Evolutionary conservation across 805 yeast species (phyloP).

Genomic region (Candida quercuum): DNA sequence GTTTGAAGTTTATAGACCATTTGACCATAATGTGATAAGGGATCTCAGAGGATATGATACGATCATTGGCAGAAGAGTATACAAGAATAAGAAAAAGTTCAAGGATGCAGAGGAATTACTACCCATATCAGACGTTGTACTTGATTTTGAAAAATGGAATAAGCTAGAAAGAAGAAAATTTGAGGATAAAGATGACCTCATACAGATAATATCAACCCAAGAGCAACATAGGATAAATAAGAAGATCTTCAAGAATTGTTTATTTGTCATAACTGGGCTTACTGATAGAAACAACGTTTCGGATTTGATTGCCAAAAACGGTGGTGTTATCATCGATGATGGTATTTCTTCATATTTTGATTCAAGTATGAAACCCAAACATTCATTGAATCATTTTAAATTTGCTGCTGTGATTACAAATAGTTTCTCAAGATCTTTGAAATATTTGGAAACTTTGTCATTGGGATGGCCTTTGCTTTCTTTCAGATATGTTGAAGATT

Average conservation of each 20-base stretch:
- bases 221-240: not conserved
- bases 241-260: slow-evolving; percentile 24
- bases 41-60: slow-evolving; percentile 62
- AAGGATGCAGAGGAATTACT: slow-evolving; percentile 14
- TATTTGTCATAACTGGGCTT: slow-evolving; percentile 36
- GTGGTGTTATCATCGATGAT: slow-evolving; percentile 35
- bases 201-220: slow-evolving; percentile 7
- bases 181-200: slow-evolving; percentile 8
- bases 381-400: slow-evolving; percentile 21
- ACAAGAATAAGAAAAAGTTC: slow-evolving; percentile 12
- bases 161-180: slow-evolving; percentile 23
- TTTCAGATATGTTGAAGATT: slow-evolving; percentile 47
- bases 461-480: slow-evolving; percentile 85
- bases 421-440: slow-evolving; percentile 57
- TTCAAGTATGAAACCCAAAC: slow-evolving; percentile 12
- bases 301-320: slow-evolving; percentile 33
- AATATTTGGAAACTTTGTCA: slow-evolving; percentile 72
- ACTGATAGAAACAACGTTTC: slow-evolving; percentile 28
- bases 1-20: slow-evolving; percentile 11
- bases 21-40: slow-evolving; percentile 30
- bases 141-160: slow-evolving; percentile 31
- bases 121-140: slow-evolving; percentile 26
- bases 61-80: slow-evolving; percentile 31
- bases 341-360: slow-evolving; percentile 30
- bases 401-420: slow-evolving; percentile 62